Conservation (phyloP, 208 protist species). For the Leishmania martiniquensis region DNA sequence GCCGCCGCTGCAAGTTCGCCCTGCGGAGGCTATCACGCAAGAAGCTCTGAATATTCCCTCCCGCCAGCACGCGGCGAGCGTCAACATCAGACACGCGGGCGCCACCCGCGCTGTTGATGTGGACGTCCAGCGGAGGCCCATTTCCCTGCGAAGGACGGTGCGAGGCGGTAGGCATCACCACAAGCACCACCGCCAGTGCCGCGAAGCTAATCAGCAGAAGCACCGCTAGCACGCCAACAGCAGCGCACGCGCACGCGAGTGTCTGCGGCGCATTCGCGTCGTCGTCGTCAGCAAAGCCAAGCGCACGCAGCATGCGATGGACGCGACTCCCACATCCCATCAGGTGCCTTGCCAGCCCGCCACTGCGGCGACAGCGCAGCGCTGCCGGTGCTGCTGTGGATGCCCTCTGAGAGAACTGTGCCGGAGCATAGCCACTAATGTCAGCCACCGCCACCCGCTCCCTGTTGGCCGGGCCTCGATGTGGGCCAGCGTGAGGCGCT, state of each 20-base stretch:
- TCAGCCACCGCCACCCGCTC: background rate
- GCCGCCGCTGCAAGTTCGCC: constrained; percentile 16
- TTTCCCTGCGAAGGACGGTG: background rate
- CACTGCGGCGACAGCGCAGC: background rate
- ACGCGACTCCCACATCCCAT: constrained; percentile 13
- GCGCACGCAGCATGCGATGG: constrained; percentile 3
- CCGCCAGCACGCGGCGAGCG: constrained; percentile 3
- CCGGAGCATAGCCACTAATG: background rate
- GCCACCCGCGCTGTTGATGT: background rate
- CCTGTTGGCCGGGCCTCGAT: background rate
- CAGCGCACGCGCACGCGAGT: constrained; percentile 20
- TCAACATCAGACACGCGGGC: background rate
- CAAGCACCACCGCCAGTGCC: constrained; percentile 12
- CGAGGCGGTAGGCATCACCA: constrained; percentile 5
- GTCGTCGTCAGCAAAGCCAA: constrained; percentile 7
- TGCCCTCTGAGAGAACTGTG: background rate
- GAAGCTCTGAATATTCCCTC: constrained; percentile 6
- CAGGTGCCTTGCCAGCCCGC: background rate
- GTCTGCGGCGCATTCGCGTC: background rate
- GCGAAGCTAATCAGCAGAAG: constrained; percentile 14
- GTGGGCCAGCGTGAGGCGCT: background rate
- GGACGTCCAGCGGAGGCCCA: constrained; percentile 6
- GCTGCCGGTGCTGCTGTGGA: background rate
- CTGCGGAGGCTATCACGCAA: constrained; percentile 10
- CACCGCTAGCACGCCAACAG: constrained; percentile 12